Base-by-base conservation (phyloP, 768 basidiomycete genomes). In the Candolleomyces efflorescens region DNA sequence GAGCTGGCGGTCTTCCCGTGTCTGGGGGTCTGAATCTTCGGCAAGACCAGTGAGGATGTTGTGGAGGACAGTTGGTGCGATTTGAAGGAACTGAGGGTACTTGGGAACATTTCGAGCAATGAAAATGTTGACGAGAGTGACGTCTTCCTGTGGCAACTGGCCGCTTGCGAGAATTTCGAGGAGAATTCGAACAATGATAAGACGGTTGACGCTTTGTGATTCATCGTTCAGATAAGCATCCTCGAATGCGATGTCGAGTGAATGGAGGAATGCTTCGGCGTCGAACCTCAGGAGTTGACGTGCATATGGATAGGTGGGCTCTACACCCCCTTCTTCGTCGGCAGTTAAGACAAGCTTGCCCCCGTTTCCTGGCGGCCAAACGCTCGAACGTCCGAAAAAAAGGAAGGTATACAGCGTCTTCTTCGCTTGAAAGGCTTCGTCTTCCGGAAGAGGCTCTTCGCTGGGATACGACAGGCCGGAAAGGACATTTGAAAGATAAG, bases 91-190 rank as follows among this genome's bases (percentile, higher is more conserved):
- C 71, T 97, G 94, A 1, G 90, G 86, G 72, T 98, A 99, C 73
- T 98, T 98, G 0, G 97, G 93, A 11, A 97, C 84, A 69, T 98
- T 99, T 58, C 95, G 88, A 3, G 97, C 92, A 56, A 98, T 82
- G 72, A 99, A 99, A 60, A 99, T 98, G 67, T 95, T 86, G 51
- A 96, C 80, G 69, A 99, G 91, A 3, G 91, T 94, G 58, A 76
- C 73, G 67, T 92, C 93, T 41, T 79, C 71, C 26, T 82, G 70
- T 0, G 83, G 72, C 24, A 94, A 71, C 50, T 78, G 76, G 22
- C 72, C 73, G 2, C 81, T 77, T 5, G 83, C 75, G 5, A 88
- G 63, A 37, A 95, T 85, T 65, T 98, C 94, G 56, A 94, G 79
- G 37, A 98, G 75, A 55, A 93, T 87, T 64, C 88, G 88, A 66